These are phyloP conservation scores for Monilinia polystroma DNA, from an alignment of 2,329 filamentous ascomycete species.

Conservation along the genomic window DNA sequence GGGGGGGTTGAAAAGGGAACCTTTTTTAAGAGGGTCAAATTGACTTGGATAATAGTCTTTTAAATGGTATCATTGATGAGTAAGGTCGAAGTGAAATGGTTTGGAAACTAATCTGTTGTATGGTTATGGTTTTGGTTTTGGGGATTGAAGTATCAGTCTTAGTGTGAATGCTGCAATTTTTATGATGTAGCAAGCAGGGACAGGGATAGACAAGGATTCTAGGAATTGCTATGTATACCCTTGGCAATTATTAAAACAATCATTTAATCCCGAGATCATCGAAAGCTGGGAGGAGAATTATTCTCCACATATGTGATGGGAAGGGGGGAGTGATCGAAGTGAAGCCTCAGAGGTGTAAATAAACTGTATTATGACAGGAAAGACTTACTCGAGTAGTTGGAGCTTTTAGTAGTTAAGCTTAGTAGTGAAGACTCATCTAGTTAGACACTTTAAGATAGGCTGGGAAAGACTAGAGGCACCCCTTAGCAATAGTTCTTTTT, in stretches of 20 bases:
- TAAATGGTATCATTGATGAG: neutral
- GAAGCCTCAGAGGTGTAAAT: neutral
- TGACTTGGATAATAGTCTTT: neutral
- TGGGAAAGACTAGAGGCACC: neutral
- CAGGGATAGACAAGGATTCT: neutral
- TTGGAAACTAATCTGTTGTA: neutral
- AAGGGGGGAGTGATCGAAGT: neutral
- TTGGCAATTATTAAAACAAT: neutral
- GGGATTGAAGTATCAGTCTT: neutral
- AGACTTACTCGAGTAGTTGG: neutral
- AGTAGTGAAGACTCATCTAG: no score
- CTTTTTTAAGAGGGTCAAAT: conserved; percentile 3
- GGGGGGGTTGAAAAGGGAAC: conserved; percentile 20
- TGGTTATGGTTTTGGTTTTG: neutral
- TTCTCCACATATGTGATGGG: no score
- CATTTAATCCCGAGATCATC: neutral
- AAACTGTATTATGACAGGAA: neutral
- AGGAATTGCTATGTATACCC: neutral
- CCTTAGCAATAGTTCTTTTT: neutral
- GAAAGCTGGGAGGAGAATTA: neutral
- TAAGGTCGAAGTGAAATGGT: neutral
- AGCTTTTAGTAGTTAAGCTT: no score
- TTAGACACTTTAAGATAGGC: neutral
- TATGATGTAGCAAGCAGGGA: conserved; percentile 4
- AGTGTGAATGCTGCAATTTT: neutral